Evolutionary conservation across 2,329 filamentous ascomycete genomes (phyloP).

Genomic region (Scedosporium dehoogii): DNA sequence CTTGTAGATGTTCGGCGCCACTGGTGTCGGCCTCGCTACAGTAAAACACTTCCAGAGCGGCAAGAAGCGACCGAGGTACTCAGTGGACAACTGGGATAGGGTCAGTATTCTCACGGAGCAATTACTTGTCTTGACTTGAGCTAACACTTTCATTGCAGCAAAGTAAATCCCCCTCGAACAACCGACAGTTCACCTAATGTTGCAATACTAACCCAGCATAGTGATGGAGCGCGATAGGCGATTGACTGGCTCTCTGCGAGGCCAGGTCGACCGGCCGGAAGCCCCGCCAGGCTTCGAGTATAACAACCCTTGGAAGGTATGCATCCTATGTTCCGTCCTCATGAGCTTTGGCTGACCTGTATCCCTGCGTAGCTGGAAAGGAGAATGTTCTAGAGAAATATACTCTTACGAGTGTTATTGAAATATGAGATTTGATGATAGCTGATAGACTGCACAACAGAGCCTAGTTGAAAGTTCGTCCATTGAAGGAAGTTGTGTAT

Average conservation of each 20-base stretch:
- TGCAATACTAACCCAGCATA: conserved; percentile 16
- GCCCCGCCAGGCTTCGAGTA: conserved; percentile 52
- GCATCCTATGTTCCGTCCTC: conserved; percentile 13
- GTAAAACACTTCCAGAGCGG: conserved; percentile 50
- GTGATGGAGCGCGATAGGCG: conserved; percentile 58
- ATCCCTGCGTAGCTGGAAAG: conserved; percentile 37
- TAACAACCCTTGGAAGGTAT: conserved; percentile 55
- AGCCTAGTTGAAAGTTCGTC: background rate
- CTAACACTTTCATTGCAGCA: conserved; percentile 33
- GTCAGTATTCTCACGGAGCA: conserved; percentile 26
- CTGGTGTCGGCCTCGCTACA: conserved; percentile 47
- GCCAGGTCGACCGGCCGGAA: conserved; percentile 43
- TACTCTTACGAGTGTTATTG: background rate
- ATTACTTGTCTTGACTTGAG: background rate
- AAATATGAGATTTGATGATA: background rate
- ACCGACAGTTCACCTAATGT: conserved; percentile 9
- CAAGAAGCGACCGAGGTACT: conserved; percentile 50
- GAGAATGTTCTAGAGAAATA: conserved; percentile 31
- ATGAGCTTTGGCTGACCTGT: background rate
- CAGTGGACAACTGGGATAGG: conserved; percentile 53
- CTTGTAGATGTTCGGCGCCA: conserved; percentile 51
- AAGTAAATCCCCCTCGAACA: conserved; percentile 28
- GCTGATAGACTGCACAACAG: background rate
- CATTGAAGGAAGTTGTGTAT: background rate
- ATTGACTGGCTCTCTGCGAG: conserved; percentile 48